Evolutionary conservation across 305 asterid genomes (phyloP), one percentile per base, ranked within the genome.

Genomic region (Salvia sclarea): DNA sequence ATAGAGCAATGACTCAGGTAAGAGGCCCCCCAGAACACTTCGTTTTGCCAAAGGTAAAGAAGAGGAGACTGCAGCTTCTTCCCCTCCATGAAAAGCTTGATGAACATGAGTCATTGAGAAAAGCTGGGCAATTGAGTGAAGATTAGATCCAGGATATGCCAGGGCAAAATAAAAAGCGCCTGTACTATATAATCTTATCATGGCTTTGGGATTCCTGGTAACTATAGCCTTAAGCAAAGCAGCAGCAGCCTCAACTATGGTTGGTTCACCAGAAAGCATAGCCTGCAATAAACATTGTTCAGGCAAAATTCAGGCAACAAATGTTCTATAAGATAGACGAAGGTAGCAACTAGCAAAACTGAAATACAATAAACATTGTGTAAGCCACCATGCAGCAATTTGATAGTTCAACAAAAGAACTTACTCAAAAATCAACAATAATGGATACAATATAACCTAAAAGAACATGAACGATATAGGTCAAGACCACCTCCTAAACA

Each of bases 51-150:
- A 78, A 82, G 96, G 97, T 78, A 94, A 81, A 69, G 99, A 89
- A 54, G 98, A 91, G 56, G 99, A 89, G 72, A 94, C 88, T 30
- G 99, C 92, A 38, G 99, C 99, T 75, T 94, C 99, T 78, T 91
- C 98, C 64, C 99, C 99, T 49, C 99, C 99, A 79, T 94, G 99
- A 83, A 94, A 94, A 71, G 99, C 95, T 89, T 94, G 99, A 80
- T 86, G 85, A 69, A 85, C 95, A 72, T 94, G 99, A 68, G 98
- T 94, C 63, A 75, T 90, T 13, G 96, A 83, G 89, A 94, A 94
- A 69, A 94, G 95, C 71, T 94, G 96, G 17, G 99, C 84, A 48
- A 89, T 89, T 66, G 95, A 87, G 73, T 80, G 89, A 73, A 94
- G 99, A 86, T 94, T 94, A 65, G 99, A 94, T 71, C 99, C 99